These are phyloP conservation scores for Phlebiopsis gigantea DNA, from an alignment of 768 basidiomycete species.

Conservation along the genomic window DNA sequence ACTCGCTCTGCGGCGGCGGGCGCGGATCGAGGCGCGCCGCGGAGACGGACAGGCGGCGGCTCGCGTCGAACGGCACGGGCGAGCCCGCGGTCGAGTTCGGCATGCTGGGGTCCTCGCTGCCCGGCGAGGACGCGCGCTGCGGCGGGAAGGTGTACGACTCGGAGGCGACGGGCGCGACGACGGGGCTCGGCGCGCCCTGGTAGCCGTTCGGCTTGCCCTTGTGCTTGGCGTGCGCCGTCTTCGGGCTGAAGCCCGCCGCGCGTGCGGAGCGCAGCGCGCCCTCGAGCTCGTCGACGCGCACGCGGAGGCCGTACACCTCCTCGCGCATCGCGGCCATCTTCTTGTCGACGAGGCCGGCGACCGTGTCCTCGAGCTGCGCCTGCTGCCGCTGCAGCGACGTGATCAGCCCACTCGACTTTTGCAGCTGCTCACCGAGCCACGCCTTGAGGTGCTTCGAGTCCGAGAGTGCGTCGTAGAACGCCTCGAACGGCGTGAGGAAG, in stretches of 20 bases:
- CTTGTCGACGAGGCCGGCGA: slow-evolving; percentile 58
- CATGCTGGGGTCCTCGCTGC: slow-evolving; percentile 32
- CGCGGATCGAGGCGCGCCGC: slow-evolving; percentile 40
- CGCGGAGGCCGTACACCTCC: slow-evolving; percentile 55
- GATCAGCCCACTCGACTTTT: slow-evolving; percentile 53
- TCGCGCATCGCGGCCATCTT: slow-evolving; percentile 51
- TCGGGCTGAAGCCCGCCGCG: slow-evolving; percentile 20
- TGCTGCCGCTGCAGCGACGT: slow-evolving; percentile 61
- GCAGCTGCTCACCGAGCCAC: slow-evolving; percentile 72
- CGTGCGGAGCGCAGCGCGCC: slow-evolving; percentile 29
- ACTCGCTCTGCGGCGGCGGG: slow-evolving; percentile 11
- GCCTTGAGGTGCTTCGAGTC: slow-evolving; percentile 75
- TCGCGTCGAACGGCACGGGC: slow-evolving; percentile 44
- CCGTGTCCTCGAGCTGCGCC: slow-evolving; percentile 54
- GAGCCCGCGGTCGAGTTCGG: slow-evolving; percentile 38
- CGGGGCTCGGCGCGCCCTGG: neutral
- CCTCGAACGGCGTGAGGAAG: slow-evolving; percentile 78
- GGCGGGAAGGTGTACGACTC: slow-evolving; percentile 24
- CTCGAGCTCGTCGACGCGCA: slow-evolving; percentile 68
- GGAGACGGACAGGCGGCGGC: slow-evolving; percentile 43
- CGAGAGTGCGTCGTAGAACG: slow-evolving; percentile 80
- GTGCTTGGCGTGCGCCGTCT: slow-evolving; percentile 14
- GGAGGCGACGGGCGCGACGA: neutral
- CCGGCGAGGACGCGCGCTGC: slow-evolving; percentile 27
- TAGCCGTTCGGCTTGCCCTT: slow-evolving; percentile 22